A percentile compares a stretch with the other conserved stretches of the same genome.
Evolutionary conservation across 148 eudicot genomes (phyloP).

Genomic region (Amaranthus cruentus): DNA sequence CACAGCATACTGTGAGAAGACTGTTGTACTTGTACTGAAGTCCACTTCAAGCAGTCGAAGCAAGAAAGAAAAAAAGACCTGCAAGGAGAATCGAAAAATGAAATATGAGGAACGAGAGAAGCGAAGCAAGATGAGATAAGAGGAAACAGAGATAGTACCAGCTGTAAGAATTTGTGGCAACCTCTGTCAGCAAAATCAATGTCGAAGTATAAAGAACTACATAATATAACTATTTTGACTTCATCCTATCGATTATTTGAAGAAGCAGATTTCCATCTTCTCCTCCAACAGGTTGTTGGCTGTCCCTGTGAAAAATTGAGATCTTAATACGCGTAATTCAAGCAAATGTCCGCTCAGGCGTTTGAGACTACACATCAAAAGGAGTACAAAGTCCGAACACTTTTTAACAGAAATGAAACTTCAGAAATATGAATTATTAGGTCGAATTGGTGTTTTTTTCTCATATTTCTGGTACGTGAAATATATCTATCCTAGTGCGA

Average conservation of each 20-base stretch:
- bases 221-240: not conserved
- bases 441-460: too few relatives aligned
- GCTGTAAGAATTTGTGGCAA: slow-evolving; percentile 9
- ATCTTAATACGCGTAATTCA: slow-evolving; percentile 1
- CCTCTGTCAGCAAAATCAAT: slow-evolving; percentile 11
- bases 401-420: not conserved
- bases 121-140: not conserved
- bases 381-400: not conserved
- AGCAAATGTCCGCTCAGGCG: not conserved
- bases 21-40: slow-evolving; percentile 4
- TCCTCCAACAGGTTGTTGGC: slow-evolving; percentile 20
- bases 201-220: slow-evolving; percentile 8
- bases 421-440: too few relatives aligned
- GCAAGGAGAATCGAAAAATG: not conserved
- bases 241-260: slow-evolving; percentile 9
- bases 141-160: slow-evolving; percentile 5
- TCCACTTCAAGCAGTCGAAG: slow-evolving; percentile 12
- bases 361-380: not conserved
- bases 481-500: too few relatives aligned
- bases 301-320: slow-evolving; percentile 13
- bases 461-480: too few relatives aligned
- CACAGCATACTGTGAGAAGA: slow-evolving; percentile 10
- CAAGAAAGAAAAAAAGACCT: slow-evolving; percentile 15
- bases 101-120: not conserved
- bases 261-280: slow-evolving; percentile 9